These are phyloP conservation scores for Cystobasidium tubakii DNA, from an alignment of 768 basidiomycete species.

Conservation along the genomic window DNA sequence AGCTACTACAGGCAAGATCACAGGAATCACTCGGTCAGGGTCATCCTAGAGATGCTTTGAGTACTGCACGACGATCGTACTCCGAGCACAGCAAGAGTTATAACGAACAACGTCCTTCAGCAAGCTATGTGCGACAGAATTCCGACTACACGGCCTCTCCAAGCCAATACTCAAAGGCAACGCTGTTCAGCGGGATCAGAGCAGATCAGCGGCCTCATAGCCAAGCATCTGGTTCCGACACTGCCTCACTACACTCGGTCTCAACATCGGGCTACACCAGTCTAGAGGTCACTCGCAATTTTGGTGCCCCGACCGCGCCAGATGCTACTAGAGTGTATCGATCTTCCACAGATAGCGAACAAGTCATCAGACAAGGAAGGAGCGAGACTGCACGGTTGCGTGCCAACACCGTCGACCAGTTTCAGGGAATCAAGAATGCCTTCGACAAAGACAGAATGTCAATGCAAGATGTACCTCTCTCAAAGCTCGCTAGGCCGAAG, in stretches of 20 bases:
- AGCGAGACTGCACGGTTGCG: not conserved
- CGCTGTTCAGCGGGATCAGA: not conserved
- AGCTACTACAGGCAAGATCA: not conserved
- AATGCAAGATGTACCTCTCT: not conserved
- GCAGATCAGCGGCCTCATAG: not conserved
- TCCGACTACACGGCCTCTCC: not conserved
- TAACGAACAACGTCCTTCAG: not conserved
- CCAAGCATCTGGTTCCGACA: not conserved
- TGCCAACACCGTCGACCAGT: not conserved
- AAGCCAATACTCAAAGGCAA: not conserved
- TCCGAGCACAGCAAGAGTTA: not conserved
- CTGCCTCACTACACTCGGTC: not conserved
- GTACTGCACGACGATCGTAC: not conserved
- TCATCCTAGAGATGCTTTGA: not conserved
- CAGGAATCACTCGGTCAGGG: not conserved
- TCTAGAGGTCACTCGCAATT: not conserved
- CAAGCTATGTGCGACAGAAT: not conserved
- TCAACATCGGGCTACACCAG: not conserved
- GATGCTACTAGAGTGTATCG: conserved; percentile 5
- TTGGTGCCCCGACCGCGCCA: not conserved
- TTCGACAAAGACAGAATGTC: not conserved
- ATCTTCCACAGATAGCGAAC: not conserved
- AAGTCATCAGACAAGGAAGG: not conserved
- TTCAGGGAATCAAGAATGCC: not conserved
- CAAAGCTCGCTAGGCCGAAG: conserved; percentile 5